Conservation (phyloP, 495 filamentous ascomycete species). For the Hyaloscypha variabilis region DNA sequence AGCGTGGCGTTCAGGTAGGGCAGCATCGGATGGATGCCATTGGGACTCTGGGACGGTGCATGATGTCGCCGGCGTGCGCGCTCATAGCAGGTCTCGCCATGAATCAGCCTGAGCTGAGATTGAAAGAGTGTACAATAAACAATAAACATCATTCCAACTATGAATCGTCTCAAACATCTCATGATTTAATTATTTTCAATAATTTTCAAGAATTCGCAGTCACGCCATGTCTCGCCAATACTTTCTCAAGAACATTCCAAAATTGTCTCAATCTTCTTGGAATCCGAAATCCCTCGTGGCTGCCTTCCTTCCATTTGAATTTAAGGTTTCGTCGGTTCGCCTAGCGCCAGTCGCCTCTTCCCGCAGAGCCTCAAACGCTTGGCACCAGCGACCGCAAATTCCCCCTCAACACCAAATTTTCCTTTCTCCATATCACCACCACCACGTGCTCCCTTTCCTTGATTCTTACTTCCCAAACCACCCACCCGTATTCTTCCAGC, state of each 20-base stretch:
- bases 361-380: constrained; percentile 30
- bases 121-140: constrained; percentile 3
- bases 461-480: not conserved
- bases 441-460: not conserved
- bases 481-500: not conserved
- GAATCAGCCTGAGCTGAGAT: not conserved
- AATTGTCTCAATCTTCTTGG: not conserved
- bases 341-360: not conserved
- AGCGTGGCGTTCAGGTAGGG: constrained; percentile 20
- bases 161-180: not conserved
- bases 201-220: not conserved
- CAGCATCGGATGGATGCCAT: constrained; percentile 1
- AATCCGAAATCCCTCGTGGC: not conserved
- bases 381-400: constrained; percentile 14
- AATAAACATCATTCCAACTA: not conserved
- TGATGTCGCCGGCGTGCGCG: constrained; percentile 21
- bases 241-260: not conserved
- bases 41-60: constrained; percentile 1
- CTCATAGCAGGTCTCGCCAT: not conserved
- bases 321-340: constrained; percentile 16
- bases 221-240: not conserved
- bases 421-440: not conserved
- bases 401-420: not conserved
- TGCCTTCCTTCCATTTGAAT: not conserved
- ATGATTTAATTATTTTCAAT: not conserved